Evolutionary conservation across 2,329 filamentous ascomycete genomes (phyloP).

Genomic region (Pleurostoma richardsiae): DNA sequence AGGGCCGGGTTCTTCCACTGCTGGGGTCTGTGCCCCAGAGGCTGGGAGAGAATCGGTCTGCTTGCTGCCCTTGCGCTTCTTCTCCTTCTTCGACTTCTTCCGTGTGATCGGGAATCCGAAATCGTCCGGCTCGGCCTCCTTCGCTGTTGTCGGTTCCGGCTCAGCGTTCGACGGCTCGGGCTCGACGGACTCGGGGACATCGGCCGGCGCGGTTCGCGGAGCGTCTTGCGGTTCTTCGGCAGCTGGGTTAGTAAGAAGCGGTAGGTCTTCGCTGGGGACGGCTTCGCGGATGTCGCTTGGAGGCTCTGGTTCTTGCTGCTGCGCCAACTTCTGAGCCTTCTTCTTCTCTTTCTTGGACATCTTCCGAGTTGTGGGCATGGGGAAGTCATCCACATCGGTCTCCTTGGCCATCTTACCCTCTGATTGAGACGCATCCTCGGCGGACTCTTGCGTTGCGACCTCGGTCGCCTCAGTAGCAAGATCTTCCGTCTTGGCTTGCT

Average conservation of each 20-base stretch:
- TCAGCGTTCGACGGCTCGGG: not conserved
- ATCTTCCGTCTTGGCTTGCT: no score
- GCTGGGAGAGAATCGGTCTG: constrained; percentile 10
- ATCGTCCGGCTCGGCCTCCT: constrained; percentile 12
- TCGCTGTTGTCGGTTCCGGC: constrained; percentile 6
- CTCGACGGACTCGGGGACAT: not conserved
- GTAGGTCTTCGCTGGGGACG: not conserved
- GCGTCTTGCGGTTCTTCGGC: no score
- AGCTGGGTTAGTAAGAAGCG: no score
- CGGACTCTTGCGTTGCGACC: no score
- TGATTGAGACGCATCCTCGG: no score
- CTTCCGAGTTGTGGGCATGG: constrained; percentile 12
- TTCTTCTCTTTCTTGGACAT: constrained; percentile 20
- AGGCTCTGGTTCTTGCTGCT: not conserved
- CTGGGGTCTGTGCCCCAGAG: constrained; percentile 6
- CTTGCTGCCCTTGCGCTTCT: constrained; percentile 27
- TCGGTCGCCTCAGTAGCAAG: no score
- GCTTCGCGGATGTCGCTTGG: not conserved
- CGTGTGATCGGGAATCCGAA: constrained; percentile 13
- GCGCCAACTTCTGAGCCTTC: not conserved
- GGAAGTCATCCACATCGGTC: constrained; percentile 10
- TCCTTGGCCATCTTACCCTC: constrained; percentile 9
- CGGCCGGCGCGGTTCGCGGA: no score
- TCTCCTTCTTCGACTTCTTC: constrained; percentile 29
- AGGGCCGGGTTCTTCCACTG: constrained; percentile 2